A percentile compares a stretch with the other conserved stretches of the same genome.
These are phyloP conservation scores for Thymus mandschuricus DNA, from an alignment of 257 asterid species.

Conservation along the genomic window DNA sequence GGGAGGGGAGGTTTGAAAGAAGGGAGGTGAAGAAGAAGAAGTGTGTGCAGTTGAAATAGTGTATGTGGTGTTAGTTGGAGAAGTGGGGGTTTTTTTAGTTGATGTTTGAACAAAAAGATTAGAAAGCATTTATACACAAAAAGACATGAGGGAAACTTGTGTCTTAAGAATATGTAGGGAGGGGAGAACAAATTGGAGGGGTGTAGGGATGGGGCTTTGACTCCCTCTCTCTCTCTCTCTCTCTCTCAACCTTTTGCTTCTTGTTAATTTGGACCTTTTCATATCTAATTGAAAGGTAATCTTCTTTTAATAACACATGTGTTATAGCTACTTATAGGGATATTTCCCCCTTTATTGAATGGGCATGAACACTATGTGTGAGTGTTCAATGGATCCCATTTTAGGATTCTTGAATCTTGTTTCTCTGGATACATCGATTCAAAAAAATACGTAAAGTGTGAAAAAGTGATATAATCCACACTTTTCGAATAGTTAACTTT, in stretches of 20 bases:
- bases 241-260: slow-evolving; percentile 12
- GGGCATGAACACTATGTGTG: too few relatives aligned
- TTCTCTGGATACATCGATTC: too few relatives aligned
- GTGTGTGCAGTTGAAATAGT: slow-evolving; percentile 38
- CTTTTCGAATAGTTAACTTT: too few relatives aligned
- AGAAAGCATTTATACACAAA: slow-evolving; percentile 6
- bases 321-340: too few relatives aligned
- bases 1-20: slow-evolving; percentile 28
- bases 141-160: slow-evolving; percentile 54
- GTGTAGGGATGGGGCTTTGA: slow-evolving; percentile 47
- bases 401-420: too few relatives aligned
- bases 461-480: too few relatives aligned
- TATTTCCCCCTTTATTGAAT: too few relatives aligned
- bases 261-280: background rate
- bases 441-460: too few relatives aligned
- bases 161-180: slow-evolving; percentile 52
- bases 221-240: slow-evolving; percentile 5
- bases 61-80: slow-evolving; percentile 33
- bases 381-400: too few relatives aligned
- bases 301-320: background rate
- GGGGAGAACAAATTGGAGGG: slow-evolving; percentile 27
- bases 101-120: slow-evolving; percentile 13
- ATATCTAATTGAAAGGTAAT: background rate
- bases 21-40: slow-evolving; percentile 6
- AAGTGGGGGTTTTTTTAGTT: slow-evolving; percentile 4